Conservation (phyloP, 768 basidiomycete genomes). For the Mycena sanguinolenta region DNA sequence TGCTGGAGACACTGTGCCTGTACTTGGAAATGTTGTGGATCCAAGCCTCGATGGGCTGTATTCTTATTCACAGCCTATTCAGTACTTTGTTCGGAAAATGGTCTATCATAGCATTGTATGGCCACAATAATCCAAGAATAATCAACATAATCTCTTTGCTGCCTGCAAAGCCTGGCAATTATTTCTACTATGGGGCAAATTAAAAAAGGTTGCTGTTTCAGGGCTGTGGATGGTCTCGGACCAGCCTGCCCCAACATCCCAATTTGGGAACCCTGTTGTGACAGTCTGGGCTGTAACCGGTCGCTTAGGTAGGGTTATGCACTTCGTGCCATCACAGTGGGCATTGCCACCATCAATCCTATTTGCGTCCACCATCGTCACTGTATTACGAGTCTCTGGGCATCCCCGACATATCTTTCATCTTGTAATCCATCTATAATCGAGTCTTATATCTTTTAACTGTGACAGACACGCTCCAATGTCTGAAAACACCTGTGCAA, state of each 20-base stretch:
- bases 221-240: too few relatives aligned
- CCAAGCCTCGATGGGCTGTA: too few relatives aligned
- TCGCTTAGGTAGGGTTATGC: neutral
- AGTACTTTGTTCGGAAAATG: too few relatives aligned
- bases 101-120: too few relatives aligned
- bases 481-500: neutral
- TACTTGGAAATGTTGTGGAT: too few relatives aligned
- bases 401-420: neutral
- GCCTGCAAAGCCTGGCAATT: too few relatives aligned
- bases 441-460: neutral
- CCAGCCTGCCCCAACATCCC: neutral
- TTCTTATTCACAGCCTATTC: too few relatives aligned
- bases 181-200: too few relatives aligned
- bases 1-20: too few relatives aligned
- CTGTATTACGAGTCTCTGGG: neutral
- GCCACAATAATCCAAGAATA: too few relatives aligned
- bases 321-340: neutral
- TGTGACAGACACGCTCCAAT: constrained; percentile 1
- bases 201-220: too few relatives aligned
- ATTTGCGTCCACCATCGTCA: neutral
- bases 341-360: constrained; percentile 8
- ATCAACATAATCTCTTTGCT: too few relatives aligned
- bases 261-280: constrained; percentile 1
- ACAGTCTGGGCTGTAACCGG: neutral
- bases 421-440: neutral